Base-by-base conservation (phyloP, 768 basidiomycete species). In the Suillus variegatus region DNA sequence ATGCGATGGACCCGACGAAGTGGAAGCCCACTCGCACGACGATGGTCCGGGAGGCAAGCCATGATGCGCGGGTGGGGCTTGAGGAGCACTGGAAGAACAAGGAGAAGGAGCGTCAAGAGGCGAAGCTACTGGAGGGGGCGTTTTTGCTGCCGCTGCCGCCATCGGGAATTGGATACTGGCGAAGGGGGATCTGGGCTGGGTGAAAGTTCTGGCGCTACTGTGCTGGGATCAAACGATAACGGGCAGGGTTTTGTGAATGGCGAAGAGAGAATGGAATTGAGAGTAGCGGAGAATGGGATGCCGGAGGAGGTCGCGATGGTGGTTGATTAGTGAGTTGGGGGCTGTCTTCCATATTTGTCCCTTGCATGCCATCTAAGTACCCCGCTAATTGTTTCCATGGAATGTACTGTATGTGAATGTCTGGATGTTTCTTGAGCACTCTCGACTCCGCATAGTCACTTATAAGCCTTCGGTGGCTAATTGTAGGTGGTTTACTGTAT, bases 41-140 rank as follows among this genome's bases (percentile, higher is more conserved):
- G 61, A 92, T 91, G 89, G 69, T 93, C 44, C 80, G 82, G 66
- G 89, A 89, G 62, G 89, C 88, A 28, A 86, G 87, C 64, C 74
- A 67, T 58, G 81, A 81, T 54, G 87, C 87, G 4, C 69, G 79
- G 28, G 66, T 65, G 20, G 81, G 81, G 60, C 64, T 90, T 63
- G 78, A 80, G 64, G 72, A 72, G 13, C 80, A 82, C 71, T 82
- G 73, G 77, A 71, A 60, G 51, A 72, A 66, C 67, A 73, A 76
- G 43, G 73, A 63, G 46, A 71, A 68, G 63, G 74, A 73, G 64
- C 79, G 76, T 67, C 68, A 68, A 40, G 71, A 75, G 52, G 73
- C 7, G 36, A 66, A 38, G 25, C 69, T 63, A 0, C 41, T 73
- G 9, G 73, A 72, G 16, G 65, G 62, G 25, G 62, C 55, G 9